Evolutionary conservation across 352 stramenopile genomes (phyloP).

Genomic region (Aphanomyces invadans): DNA sequence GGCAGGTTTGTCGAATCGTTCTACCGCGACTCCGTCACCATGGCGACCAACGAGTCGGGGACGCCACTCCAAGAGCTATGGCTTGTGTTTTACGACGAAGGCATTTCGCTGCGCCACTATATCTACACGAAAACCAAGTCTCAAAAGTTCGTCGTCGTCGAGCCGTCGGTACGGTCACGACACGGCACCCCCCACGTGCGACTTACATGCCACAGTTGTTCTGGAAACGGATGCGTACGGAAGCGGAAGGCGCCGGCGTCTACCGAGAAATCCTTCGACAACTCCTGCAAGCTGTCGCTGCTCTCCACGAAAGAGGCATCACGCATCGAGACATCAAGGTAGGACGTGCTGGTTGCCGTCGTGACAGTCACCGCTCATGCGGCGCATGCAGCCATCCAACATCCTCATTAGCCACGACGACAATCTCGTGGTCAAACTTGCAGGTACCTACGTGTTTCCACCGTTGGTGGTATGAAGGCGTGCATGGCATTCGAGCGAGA

Average conservation of each 20-base stretch:
- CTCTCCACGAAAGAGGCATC: slow-evolving; percentile 84
- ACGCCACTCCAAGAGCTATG: slow-evolving; percentile 52
- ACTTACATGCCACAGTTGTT: slow-evolving; percentile 44
- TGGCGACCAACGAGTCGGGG: neutral
- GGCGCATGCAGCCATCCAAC: slow-evolving; percentile 53
- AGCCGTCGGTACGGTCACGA: slow-evolving; percentile 38
- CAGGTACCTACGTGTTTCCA: slow-evolving; percentile 19
- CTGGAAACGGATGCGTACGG: slow-evolving; percentile 59
- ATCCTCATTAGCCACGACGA: slow-evolving; percentile 40
- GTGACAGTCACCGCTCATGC: slow-evolving; percentile 36
- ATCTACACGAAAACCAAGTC: slow-evolving; percentile 64
- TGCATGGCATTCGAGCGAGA: too few species aligned
- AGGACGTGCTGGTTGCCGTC: slow-evolving; percentile 28
- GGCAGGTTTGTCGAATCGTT: slow-evolving; percentile 80
- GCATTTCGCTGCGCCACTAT: slow-evolving; percentile 78
- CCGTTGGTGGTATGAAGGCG: too few species aligned
- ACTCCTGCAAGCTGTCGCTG: slow-evolving; percentile 83
- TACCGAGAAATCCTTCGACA: slow-evolving; percentile 92
- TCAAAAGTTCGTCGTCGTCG: slow-evolving; percentile 43
- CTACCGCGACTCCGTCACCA: slow-evolving; percentile 36
- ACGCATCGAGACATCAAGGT: slow-evolving; percentile 84
- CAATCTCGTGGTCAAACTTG: slow-evolving; percentile 16
- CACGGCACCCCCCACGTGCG: too few species aligned
- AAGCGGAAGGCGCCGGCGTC: slow-evolving; percentile 47
- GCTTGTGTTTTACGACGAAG: slow-evolving; percentile 88